Base-by-base conservation (phyloP, 2,329 filamentous ascomycete species). In the Exophiala calicioides region DNA sequence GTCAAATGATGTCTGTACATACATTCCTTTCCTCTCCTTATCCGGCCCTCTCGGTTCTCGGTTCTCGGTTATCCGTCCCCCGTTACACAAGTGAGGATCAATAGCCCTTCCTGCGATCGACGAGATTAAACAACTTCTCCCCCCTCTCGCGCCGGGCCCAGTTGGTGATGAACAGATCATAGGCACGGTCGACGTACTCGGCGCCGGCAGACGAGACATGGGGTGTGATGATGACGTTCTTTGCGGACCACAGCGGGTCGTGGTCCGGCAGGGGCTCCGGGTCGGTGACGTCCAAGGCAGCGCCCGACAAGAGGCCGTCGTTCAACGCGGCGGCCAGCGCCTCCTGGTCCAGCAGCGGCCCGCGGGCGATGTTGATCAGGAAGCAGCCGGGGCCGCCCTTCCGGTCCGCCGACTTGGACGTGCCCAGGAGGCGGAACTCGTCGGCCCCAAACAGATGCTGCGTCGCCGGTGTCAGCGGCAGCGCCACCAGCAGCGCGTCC, bases 201-300 rank as follows among this genome's bases (percentile, higher is more conserved):
- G 63, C 66, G 1, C 77, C 77, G 31, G 69, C 53, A 0, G 76
- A 76, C 65, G 78, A 84, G 3, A 85, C 68, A 72, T 87, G 84
- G 49, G 82, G 82, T 53, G 81, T 85, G 34, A 91, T 77, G 40
- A 85, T 77, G 12, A 85, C 72, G 63, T 90, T 89, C 50, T 79
- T 78, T 10, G 83, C 72, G 19, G 71, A 76, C 86, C 86, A 91
- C 39, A 91, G 67, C 53, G 79, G 76, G 60, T 86, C 80, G 3
- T 84, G 79, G 2, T 73, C 66, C 0, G 86, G 85, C 53, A 91
- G 63, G 0, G 88, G 88, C 64, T 91, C 88, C 0, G 87, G 87
- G 50, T 90, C 86, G 1, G 86, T 86, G 1, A 91, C 87, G 62
- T 90, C 87, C 30, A 91, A 67, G 1, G 86, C 86, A 0, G 87